Percentiles rank a stretch among this genome's conserved stretches.
Evolutionary conservation across 768 basidiomycete genomes (phyloP).

Genomic region (Mycena floridula): DNA sequence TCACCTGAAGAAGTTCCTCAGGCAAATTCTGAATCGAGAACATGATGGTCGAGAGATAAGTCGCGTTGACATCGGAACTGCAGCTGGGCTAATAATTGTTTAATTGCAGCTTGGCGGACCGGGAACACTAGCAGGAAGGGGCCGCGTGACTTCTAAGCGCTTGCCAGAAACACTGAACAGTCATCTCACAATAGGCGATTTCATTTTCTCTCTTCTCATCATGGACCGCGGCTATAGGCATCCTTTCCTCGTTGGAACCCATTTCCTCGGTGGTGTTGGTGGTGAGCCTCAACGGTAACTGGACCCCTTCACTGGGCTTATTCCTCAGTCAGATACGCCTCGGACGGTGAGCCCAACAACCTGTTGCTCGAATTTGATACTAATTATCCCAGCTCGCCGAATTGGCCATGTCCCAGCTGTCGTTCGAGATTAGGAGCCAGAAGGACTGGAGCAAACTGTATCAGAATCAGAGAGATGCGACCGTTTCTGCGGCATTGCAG

Average conservation of each 20-base stretch:
- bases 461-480: conserved; percentile 22
- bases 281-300: conserved; percentile 17
- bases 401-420: conserved; percentile 43
- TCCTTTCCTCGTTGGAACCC: conserved; percentile 40
- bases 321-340: conserved; percentile 29
- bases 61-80: too few relatives aligned
- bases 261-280: conserved; percentile 40
- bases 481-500: conserved; percentile 23
- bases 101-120: too few relatives aligned
- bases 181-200: too few relatives aligned
- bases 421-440: conserved; percentile 33
- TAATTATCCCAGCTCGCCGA: conserved; percentile 42
- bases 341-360: conserved; percentile 32
- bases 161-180: too few relatives aligned
- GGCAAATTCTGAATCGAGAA: too few relatives aligned
- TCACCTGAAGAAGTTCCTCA: too few relatives aligned
- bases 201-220: too few relatives aligned
- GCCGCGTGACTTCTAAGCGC: too few relatives aligned
- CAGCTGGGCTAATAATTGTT: too few relatives aligned
- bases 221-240: conserved; percentile 37
- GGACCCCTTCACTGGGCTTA: not conserved
- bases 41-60: too few relatives aligned
- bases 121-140: too few relatives aligned
- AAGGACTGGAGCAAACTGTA: conserved; percentile 35
- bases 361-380: not conserved